A percentile compares a stretch with the other conserved stretches of the same genome.
Evolutionary conservation across 106 monocot genomes (phyloP).

Genomic region (Allium fistulosum): DNA sequence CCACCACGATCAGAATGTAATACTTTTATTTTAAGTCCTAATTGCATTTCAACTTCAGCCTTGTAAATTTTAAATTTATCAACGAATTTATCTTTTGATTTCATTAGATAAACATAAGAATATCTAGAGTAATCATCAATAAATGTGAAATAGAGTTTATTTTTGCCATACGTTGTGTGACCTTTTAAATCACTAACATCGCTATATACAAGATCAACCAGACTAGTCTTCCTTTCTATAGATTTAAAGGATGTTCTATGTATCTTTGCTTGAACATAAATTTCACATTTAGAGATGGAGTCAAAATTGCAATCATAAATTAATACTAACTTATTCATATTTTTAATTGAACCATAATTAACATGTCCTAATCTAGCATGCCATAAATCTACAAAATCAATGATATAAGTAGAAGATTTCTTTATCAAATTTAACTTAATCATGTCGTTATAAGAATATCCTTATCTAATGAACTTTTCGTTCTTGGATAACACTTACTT

Average conservation of each 20-base stretch:
- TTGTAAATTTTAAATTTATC: conserved; percentile 1
- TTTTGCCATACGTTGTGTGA: not conserved
- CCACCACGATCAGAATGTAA: not conserved
- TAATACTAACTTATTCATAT: not conserved
- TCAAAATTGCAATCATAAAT: not conserved
- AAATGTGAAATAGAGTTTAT: not conserved
- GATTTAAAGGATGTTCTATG: not conserved
- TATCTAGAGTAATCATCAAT: conserved; percentile 3
- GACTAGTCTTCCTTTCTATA: not conserved
- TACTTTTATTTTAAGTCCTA: not conserved
- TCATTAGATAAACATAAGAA: not conserved
- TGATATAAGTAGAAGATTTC: not conserved
- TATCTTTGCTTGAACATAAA: not conserved
- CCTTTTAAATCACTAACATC: not conserved
- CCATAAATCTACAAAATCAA: not conserved
- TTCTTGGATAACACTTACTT: not conserved
- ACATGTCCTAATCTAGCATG: not conserved
- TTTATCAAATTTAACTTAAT: not conserved
- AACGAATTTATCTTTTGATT: not conserved
- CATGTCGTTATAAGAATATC: not conserved
- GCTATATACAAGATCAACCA: not conserved
- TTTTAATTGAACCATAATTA: not conserved
- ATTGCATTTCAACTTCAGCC: not conserved
- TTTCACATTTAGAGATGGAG: not conserved
- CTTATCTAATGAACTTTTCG: not conserved